A percentile compares a stretch with the other conserved stretches of the same genome.
phyloP scores from a whole-genome alignment of 345 rosid species.

The Zanthoxylum bungeanum region DNA sequence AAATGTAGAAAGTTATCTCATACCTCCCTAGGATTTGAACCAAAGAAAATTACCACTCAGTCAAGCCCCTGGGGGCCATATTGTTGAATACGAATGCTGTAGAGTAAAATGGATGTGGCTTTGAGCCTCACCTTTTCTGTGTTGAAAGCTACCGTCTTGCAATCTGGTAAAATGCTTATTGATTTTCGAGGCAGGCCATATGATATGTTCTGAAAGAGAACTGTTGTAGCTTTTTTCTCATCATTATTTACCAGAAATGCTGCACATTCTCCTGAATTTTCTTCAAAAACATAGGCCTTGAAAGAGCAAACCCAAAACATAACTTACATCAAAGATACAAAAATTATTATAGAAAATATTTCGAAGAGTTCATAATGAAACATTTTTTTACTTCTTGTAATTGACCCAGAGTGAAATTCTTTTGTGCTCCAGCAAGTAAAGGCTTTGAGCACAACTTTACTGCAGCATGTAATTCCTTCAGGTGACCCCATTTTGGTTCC shows the following conservation, averaged over 20 bases:
- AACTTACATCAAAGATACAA: neutral
- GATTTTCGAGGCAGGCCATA: constrained; percentile 34
- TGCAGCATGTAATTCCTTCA: constrained; percentile 41
- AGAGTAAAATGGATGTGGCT: neutral
- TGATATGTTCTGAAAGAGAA: constrained; percentile 23
- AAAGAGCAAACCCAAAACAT: constrained; percentile 12
- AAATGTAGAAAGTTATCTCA: neutral
- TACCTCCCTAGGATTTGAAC: too few relatives aligned
- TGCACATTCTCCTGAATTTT: constrained; percentile 29
- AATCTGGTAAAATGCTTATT: constrained; percentile 45
- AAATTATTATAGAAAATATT: neutral
- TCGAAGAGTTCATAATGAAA: neutral
- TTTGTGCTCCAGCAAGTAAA: constrained; percentile 32
- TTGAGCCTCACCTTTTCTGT: constrained; percentile 21
- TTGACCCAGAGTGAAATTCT: constrained; percentile 23
- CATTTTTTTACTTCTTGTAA: constrained; percentile 35
- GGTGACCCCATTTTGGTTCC: constrained; percentile 57
- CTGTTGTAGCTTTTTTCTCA: constrained; percentile 6
- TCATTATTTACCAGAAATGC: constrained; percentile 41
- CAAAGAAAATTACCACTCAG: too few relatives aligned
- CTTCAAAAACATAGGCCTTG: constrained; percentile 30
- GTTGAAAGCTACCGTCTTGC: constrained; percentile 36
- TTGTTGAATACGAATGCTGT: neutral
- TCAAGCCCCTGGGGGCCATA: too few relatives aligned
- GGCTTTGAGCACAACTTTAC: constrained; percentile 35